These are phyloP conservation scores for Vitis cinerea DNA, from an alignment of 164 flowering plant species.

Conservation along the genomic window DNA sequence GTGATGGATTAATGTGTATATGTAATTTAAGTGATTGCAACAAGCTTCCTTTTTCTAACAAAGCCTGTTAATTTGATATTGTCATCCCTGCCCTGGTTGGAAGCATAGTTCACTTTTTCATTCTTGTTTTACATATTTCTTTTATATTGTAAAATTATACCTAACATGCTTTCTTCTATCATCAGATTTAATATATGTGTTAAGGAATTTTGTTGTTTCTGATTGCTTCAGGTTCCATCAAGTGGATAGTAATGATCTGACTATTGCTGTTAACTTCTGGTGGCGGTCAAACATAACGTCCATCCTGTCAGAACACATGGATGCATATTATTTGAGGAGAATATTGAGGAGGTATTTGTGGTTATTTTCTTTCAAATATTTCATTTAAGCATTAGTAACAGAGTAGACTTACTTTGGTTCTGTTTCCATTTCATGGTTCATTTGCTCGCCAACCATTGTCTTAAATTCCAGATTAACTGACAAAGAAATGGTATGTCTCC, in stretches of 20 bases:
- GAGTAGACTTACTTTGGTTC: constrained; percentile 15
- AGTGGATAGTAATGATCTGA: constrained; percentile 83
- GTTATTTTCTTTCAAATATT: constrained; percentile 1
- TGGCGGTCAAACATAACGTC: constrained; percentile 81
- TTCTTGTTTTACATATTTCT: background rate
- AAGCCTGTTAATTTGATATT: background rate
- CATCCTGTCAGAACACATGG: constrained; percentile 84
- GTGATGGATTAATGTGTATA: background rate
- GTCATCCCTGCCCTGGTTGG: background rate
- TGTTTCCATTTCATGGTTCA: constrained; percentile 23
- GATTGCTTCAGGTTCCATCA: constrained; percentile 79
- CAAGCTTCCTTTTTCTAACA: background rate
- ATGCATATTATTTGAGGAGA: constrained; percentile 84
- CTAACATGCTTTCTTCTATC: too few relatives aligned
- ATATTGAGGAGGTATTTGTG: constrained; percentile 66
- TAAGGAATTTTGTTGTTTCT: constrained; percentile 10
- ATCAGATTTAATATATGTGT: too few relatives aligned
- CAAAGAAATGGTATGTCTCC: constrained; percentile 74
- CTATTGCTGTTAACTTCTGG: constrained; percentile 93
- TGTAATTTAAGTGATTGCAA: background rate
- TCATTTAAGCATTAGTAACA: background rate
- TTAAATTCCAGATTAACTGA: constrained; percentile 59
- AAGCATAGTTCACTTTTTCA: background rate
- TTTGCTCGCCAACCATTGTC: constrained; percentile 17
- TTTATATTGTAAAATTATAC: background rate